Percentiles rank a stretch among this genome's conserved stretches.
Conservation (phyloP, 1,139 yeast genomes). For the Geotrichum carabidarum region DNA sequence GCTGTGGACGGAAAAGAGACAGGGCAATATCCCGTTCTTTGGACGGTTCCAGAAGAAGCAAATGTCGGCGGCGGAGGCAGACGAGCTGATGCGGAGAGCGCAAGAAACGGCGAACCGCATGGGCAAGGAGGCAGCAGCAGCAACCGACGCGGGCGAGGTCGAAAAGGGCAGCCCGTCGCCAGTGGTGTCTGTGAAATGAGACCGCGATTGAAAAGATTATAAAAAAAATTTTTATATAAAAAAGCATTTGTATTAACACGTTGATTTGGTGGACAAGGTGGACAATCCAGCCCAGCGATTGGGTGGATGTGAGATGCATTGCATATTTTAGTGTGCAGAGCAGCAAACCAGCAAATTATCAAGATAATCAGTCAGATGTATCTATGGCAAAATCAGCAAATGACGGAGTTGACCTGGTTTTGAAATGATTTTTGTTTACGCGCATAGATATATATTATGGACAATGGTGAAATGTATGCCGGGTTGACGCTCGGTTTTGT, state of each 20-base stretch:
- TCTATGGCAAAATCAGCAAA: too few species aligned
- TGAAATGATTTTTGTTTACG: too few species aligned
- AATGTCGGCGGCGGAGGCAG: constrained; percentile 30
- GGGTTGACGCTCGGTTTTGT: too few species aligned
- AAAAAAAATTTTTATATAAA: background rate
- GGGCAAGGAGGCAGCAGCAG: background rate
- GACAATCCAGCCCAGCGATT: background rate
- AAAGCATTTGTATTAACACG: background rate
- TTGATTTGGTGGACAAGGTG: too few species aligned
- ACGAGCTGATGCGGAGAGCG: constrained; percentile 33
- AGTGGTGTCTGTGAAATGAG: background rate
- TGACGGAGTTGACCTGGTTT: too few species aligned
- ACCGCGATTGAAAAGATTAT: background rate
- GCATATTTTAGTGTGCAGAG: too few species aligned
- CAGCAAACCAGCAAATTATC: too few species aligned
- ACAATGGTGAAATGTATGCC: too few species aligned
- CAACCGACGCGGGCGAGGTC: background rate
- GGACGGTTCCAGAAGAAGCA: constrained; percentile 27
- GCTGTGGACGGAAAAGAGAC: constrained; percentile 53
- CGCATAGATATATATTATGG: too few species aligned
- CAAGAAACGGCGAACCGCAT: constrained; percentile 26
- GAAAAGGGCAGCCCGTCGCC: constrained; percentile 8
- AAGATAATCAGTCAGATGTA: too few species aligned
- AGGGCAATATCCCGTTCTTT: constrained; percentile 33
- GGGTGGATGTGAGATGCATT: too few species aligned